Evolutionary conservation across 257 asterid genomes (phyloP).

Genomic region (Striga asiatica): DNA sequence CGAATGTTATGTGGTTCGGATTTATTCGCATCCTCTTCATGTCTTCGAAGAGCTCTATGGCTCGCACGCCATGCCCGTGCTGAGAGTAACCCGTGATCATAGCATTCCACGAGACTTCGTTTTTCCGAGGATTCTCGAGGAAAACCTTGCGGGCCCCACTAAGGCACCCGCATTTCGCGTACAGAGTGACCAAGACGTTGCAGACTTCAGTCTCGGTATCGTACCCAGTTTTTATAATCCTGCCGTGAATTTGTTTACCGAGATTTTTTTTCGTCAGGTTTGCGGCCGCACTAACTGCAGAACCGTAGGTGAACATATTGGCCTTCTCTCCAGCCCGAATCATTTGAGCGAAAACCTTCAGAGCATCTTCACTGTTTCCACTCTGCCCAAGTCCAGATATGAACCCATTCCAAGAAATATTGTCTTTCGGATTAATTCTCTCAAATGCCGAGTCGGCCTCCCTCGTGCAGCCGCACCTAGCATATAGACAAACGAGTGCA

Average conservation of each 20-base stretch:
- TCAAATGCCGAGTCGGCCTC: constrained; percentile 53
- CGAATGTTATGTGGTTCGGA: constrained; percentile 64
- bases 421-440: constrained; percentile 42
- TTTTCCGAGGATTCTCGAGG: constrained; percentile 46
- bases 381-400: constrained; percentile 89
- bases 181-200: constrained; percentile 64
- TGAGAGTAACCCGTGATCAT: constrained; percentile 86
- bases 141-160: constrained; percentile 50
- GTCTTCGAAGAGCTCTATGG: constrained; percentile 58
- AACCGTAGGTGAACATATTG: constrained; percentile 70
- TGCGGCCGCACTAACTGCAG: constrained; percentile 80
- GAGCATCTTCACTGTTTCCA: constrained; percentile 60
- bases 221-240: constrained; percentile 49
- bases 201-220: constrained; percentile 56
- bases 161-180: constrained; percentile 78
- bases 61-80: constrained; percentile 66
- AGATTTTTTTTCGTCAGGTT: constrained; percentile 50
- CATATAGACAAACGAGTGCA: constrained; percentile 65
- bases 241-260: constrained; percentile 62
- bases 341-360: constrained; percentile 55
- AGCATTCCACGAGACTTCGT: constrained; percentile 83
- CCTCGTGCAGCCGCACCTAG: constrained; percentile 60
- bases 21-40: constrained; percentile 40
- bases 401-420: constrained; percentile 66
- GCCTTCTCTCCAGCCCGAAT: constrained; percentile 53